Evolutionary conservation across 2,329 filamentous ascomycete genomes (phyloP), one percentile per base, ranked within the genome.

Genomic region (Diaporthe citri): DNA sequence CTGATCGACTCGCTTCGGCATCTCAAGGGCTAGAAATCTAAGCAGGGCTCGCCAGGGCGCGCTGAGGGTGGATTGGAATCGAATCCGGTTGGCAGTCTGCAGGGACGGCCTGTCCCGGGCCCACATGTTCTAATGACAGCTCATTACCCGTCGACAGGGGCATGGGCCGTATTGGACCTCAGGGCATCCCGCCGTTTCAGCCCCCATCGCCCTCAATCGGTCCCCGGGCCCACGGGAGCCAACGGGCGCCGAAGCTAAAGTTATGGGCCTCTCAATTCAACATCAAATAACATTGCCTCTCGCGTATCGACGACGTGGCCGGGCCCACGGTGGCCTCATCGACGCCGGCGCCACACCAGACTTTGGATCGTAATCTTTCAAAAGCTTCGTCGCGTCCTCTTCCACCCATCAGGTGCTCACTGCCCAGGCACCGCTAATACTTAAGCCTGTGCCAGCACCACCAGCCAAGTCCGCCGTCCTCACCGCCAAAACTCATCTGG

Each of bases 121-220:
- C 70, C 70, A 72, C 70, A 34, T 34, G 34, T 28, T 52, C 56
- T 72, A 55, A 64, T 72, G 70, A 72, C 70, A 72, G 70, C 70
- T 72, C 70, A 72, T 72, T 72, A 72, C 46, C 57, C 46, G 70
- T 17, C n/a, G 46, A 39, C 64, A 67, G 64, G 64, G 64, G 46
- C 70, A 36, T 46, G 70, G 70, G 70, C 57, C 39, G 36, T 62
- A 64, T 20, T 52, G 56, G 59, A 60, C 46, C 52, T 22, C 31
- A 72, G 31, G 22, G 9, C 12, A 31, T 9, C 64, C n/a, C 64
- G 46, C 46, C 46, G 64, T 67, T 67, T 67, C 64, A 67, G 62
- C 43, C 62, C 43, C 62, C 62, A 67, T 25, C 31, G 62, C 20
- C 31, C 62, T 31, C 22, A 31, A 22, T n/a, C 48, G 43, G 43